These are phyloP conservation scores for Colletotrichum tropicicola DNA, from an alignment of 2,329 filamentous ascomycete species.

Conservation along the genomic window DNA sequence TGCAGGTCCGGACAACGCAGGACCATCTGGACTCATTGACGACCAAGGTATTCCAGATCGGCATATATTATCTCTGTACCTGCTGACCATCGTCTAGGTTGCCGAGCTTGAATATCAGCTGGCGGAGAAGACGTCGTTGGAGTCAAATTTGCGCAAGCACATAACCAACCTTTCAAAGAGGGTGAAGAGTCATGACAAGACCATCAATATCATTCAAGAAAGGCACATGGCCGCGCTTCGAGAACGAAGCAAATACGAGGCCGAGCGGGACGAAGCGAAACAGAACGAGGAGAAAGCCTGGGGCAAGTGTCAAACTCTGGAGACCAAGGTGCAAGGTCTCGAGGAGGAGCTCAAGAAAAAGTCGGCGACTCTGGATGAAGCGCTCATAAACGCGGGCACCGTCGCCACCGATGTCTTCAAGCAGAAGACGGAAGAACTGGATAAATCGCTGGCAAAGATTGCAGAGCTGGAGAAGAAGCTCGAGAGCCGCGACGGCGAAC, in stretches of 20 bases:
- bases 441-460: constrained; percentile 48
- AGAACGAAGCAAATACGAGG: constrained; percentile 59
- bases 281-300: constrained; percentile 47
- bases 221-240: constrained; percentile 59
- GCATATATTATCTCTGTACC: too few relatives aligned
- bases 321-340: constrained; percentile 48
- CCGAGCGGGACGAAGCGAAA: constrained; percentile 52
- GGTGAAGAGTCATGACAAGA: constrained; percentile 54
- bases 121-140: constrained; percentile 37
- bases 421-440: constrained; percentile 51
- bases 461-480: constrained; percentile 49
- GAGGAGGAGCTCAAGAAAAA: constrained; percentile 47
- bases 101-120: constrained; percentile 46
- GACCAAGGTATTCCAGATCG: constrained; percentile 41
- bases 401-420: constrained; percentile 37
- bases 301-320: constrained; percentile 45
- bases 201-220: constrained; percentile 53
- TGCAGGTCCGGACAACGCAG: constrained; percentile 28
- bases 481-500: constrained; percentile 50
- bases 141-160: constrained; percentile 30
- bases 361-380: constrained; percentile 43
- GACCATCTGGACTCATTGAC: constrained; percentile 46
- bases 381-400: constrained; percentile 36
- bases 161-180: constrained; percentile 39
- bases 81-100: constrained; percentile 39